Percentiles rank a stretch among this genome's conserved stretches.
phyloP scores from a whole-genome alignment of 116 monocot genomes.

The Cymodocea nodosa region DNA sequence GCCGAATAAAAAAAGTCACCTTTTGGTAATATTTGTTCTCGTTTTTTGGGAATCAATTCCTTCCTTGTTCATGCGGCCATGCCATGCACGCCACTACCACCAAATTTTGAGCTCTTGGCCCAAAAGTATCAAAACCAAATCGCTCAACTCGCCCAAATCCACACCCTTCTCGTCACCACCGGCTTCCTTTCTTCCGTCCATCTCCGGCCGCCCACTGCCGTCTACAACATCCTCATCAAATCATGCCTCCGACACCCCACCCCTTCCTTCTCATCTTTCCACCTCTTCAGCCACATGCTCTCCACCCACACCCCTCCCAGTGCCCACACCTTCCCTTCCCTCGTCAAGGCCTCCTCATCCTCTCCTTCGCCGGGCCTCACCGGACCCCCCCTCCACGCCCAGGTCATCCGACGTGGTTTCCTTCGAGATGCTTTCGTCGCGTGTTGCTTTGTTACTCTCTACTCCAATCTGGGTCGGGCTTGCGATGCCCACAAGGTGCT shows the following conservation, averaged over 20 bases:
- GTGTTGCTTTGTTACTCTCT: slow-evolving; percentile 27
- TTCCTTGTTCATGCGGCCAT: no score
- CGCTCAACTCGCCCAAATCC: slow-evolving; percentile 24
- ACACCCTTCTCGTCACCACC: slow-evolving; percentile 46
- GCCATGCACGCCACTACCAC: no score
- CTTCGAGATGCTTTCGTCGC: slow-evolving; percentile 20
- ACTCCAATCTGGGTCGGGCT: slow-evolving; percentile 15
- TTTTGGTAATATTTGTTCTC: no score
- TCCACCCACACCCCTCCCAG: slow-evolving; percentile 18
- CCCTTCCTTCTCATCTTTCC: slow-evolving; percentile 9
- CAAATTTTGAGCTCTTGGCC: slow-evolving; percentile 3
- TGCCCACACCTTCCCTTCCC: slow-evolving; percentile 37
- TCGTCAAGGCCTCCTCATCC: slow-evolving; percentile 6
- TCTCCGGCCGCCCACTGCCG: slow-evolving; percentile 14
- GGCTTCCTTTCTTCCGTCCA: slow-evolving; percentile 15
- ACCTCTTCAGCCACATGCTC: slow-evolving; percentile 34
- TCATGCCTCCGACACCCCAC: slow-evolving; percentile 10
- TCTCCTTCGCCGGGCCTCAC: not conserved
- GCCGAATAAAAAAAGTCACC: no score
- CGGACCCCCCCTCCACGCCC: slow-evolving; percentile 29
- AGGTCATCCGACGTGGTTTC: slow-evolving; percentile 36
- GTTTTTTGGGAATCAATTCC: no score
- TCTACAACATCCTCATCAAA: slow-evolving; percentile 51
- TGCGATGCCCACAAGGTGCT: slow-evolving; percentile 24
- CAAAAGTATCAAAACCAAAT: slow-evolving; percentile 2